These are phyloP conservation scores for Ustilago crameri DNA, from an alignment of 1,284 basidiomycete species.

Conservation along the genomic window DNA sequence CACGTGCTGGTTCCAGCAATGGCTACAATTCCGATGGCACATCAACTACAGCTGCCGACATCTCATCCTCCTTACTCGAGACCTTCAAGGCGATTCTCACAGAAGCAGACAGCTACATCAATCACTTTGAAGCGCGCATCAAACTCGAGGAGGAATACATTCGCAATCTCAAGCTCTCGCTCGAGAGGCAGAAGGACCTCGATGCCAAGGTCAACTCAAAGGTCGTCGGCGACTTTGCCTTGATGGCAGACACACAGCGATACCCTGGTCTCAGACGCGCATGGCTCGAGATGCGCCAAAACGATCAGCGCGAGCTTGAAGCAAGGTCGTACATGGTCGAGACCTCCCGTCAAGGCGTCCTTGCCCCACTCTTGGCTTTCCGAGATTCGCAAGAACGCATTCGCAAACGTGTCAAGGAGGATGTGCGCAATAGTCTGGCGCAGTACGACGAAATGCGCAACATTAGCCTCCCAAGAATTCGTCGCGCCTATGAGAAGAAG, in stretches of 20 bases:
- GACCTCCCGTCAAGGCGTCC: constrained; percentile 45
- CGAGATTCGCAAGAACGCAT: constrained; percentile 64
- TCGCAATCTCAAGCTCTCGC: constrained; percentile 32
- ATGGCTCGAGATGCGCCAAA: constrained; percentile 59
- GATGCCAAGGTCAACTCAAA: constrained; percentile 58
- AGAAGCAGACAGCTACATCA: constrained; percentile 62
- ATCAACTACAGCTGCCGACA: constrained; percentile 36
- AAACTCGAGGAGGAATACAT: constrained; percentile 65
- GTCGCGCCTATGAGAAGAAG: constrained; percentile 57
- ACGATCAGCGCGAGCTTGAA: constrained; percentile 57
- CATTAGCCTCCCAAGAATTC: constrained; percentile 53
- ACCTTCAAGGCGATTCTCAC: constrained; percentile 54
- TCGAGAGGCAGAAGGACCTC: constrained; percentile 59
- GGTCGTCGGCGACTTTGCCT: constrained; percentile 41
- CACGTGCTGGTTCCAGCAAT: constrained; percentile 37
- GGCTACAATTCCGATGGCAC: constrained; percentile 37
- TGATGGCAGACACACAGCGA: constrained; percentile 42
- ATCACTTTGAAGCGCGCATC: constrained; percentile 55
- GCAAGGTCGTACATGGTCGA: constrained; percentile 54
- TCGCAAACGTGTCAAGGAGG: constrained; percentile 62
- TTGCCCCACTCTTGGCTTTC: constrained; percentile 59
- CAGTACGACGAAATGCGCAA: constrained; percentile 64
- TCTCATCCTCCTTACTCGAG: constrained; percentile 51
- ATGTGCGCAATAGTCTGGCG: constrained; percentile 50
- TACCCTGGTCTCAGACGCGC: constrained; percentile 39